phyloP scores from a whole-genome alignment of 2,329 filamentous ascomycete genomes.

The Phyllosticta ampelicida region DNA sequence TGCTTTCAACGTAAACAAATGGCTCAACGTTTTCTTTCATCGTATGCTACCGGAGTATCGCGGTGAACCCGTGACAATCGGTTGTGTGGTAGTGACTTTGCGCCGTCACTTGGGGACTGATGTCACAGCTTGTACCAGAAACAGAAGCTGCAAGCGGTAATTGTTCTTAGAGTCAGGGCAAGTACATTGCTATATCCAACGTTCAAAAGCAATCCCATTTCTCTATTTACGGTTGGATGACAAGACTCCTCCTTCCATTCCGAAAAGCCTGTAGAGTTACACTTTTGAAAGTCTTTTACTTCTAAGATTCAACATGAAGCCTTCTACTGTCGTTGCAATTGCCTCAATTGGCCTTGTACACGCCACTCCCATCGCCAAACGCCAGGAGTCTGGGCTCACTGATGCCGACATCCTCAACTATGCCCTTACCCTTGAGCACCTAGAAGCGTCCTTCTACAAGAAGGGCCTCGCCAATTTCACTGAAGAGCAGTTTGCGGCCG shows the following conservation, averaged over 20 bases:
- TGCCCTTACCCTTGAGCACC: constrained; percentile 35
- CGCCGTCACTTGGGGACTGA: no score
- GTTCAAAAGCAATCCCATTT: no score
- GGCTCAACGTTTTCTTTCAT: no score
- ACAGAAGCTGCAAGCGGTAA: no score
- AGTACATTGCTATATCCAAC: no score
- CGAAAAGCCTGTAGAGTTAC: not conserved
- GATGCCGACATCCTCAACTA: constrained; percentile 30
- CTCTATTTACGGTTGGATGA: no score
- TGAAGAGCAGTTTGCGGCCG: constrained; percentile 40
- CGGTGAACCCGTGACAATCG: no score
- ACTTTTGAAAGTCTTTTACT: not conserved
- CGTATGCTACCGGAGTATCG: no score
- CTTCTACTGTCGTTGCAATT: not conserved
- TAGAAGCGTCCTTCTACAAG: constrained; percentile 53
- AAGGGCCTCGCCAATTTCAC: constrained; percentile 49
- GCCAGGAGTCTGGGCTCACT: not conserved
- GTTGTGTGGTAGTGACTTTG: no score
- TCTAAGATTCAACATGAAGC: constrained; percentile 1
- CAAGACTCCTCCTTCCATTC: not conserved
- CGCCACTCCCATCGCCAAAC: constrained; percentile 6
- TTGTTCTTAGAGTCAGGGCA: no score
- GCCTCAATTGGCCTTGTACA: not conserved
- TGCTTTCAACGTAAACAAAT: no score
- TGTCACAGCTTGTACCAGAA: no score